Conservation (phyloP, 2,329 filamentous ascomycete genomes). For the Cytospora paraplurivora region DNA sequence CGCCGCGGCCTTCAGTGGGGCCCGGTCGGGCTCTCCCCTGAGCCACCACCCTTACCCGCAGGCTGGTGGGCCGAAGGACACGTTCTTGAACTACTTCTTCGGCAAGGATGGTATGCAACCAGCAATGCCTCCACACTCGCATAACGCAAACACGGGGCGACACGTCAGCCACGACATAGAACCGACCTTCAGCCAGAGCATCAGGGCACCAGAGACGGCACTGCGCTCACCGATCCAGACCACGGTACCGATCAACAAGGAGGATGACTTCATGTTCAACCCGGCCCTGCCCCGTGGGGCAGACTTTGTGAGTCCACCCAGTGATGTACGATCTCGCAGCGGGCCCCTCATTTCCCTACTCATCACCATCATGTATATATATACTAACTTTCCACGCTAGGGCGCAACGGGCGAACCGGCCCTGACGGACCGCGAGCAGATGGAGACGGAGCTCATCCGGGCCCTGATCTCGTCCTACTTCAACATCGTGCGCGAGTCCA, state of each 20-base stretch:
- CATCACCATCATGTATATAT: not conserved
- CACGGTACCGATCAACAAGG: conserved; percentile 42
- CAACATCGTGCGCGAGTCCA: conserved; percentile 98
- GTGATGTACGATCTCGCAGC: conserved; percentile 16
- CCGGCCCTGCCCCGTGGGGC: conserved; percentile 47
- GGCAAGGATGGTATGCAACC: conserved; percentile 78
- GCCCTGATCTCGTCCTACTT: conserved; percentile 98
- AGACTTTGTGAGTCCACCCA: conserved; percentile 57
- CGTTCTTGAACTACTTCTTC: conserved; percentile 98
- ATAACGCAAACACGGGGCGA: conserved; percentile 48
- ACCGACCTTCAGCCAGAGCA: conserved; percentile 80
- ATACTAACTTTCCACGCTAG: conserved; percentile 41
- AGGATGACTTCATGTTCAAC: conserved; percentile 43
- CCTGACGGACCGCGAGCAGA: conserved; percentile 90
- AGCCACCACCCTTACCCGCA: conserved; percentile 59
- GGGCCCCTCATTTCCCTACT: not conserved
- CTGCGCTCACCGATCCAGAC: conserved; percentile 51
- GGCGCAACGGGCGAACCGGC: conserved; percentile 73
- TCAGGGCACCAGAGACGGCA: conserved; percentile 67
- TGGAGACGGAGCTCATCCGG: conserved; percentile 97
- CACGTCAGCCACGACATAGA: conserved; percentile 80
- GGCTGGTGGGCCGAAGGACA: conserved; percentile 72
- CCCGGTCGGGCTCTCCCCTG: conserved; percentile 62
- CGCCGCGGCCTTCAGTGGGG: conserved; percentile 67
- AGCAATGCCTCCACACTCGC: conserved; percentile 43